Conservation (phyloP, 2,329 filamentous ascomycete species). For the Dryadomyces sulphureus region DNA sequence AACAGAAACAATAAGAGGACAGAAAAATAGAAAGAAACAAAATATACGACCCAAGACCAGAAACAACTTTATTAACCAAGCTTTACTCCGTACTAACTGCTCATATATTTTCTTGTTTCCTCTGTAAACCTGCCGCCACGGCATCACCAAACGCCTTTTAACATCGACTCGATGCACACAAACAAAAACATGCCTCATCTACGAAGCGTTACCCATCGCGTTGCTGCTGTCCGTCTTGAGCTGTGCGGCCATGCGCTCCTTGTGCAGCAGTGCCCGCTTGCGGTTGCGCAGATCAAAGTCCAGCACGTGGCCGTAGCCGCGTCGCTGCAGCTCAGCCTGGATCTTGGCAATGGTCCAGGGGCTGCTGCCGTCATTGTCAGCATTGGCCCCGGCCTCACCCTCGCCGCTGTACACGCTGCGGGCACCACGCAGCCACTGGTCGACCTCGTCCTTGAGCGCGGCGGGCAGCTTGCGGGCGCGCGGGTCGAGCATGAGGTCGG, state of each 20-base stretch:
- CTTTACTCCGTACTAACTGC: too few relatives aligned
- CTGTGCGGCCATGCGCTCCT: conserved; percentile 9
- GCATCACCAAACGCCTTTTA: too few relatives aligned
- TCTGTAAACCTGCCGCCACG: too few relatives aligned
- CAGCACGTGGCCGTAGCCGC: conserved; percentile 20
- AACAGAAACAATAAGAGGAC: background rate
- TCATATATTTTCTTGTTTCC: too few relatives aligned
- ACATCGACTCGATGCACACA: too few relatives aligned
- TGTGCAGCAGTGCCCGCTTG: conserved; percentile 18
- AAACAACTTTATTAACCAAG: too few relatives aligned
- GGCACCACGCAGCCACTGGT: conserved; percentile 17
- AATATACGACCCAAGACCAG: too few relatives aligned
- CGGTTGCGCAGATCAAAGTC: conserved; percentile 23
- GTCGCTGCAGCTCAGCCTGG: conserved; percentile 19
- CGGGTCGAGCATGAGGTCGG: conserved; percentile 21
- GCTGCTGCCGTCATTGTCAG: background rate
- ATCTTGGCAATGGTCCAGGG: conserved; percentile 19
- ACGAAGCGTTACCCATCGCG: too few relatives aligned
- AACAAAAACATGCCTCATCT: too few relatives aligned
- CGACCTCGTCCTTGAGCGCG: conserved; percentile 18
- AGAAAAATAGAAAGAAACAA: background rate
- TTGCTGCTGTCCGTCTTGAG: background rate
- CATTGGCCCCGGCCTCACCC: background rate
- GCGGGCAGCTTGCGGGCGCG: conserved; percentile 19
- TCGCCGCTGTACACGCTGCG: background rate